phyloP scores from a whole-genome alignment of 495 filamentous ascomycete species.

The Penicillium robsamsonii region DNA sequence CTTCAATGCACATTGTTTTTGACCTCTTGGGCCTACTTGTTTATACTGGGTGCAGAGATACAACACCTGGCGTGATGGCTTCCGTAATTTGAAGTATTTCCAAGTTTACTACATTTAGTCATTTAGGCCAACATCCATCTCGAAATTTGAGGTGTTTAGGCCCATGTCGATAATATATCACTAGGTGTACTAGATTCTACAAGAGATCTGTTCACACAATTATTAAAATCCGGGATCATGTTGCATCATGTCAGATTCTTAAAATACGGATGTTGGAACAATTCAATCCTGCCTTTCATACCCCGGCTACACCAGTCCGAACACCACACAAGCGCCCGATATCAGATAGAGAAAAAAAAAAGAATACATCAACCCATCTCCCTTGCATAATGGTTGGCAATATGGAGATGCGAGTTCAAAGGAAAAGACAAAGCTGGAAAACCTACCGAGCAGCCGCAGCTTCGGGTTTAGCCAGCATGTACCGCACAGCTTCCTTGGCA shows the following conservation, averaged over 20 bases:
- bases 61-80: not conserved
- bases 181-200: too few species aligned
- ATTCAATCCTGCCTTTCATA: slow-evolving; percentile 23
- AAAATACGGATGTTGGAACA: slow-evolving; percentile 20
- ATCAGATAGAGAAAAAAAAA: slow-evolving; percentile 18
- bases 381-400: slow-evolving; percentile 3
- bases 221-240: slow-evolving; percentile 6
- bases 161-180: too few species aligned
- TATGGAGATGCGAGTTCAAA: not conserved
- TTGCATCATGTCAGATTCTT: slow-evolving; percentile 9
- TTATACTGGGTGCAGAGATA: not conserved
- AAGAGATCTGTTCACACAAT: not conserved
- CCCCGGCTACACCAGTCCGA: slow-evolving; percentile 30
- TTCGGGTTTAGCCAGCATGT: slow-evolving; percentile 50
- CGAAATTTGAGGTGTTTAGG: too few species aligned
- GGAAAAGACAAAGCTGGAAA: not conserved
- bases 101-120: too few species aligned
- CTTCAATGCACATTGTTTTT: slow-evolving; percentile 1
- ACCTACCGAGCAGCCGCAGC: slow-evolving; percentile 29
- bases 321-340: slow-evolving; percentile 41
- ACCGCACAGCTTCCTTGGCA: slow-evolving; percentile 48
- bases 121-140: too few species aligned
- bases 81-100: too few species aligned
- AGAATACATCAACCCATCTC: slow-evolving; percentile 12
- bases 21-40: not conserved